Evolutionary conservation across 2,329 filamentous ascomycete genomes (phyloP), one percentile per base, ranked within the genome.

Genomic region (Hypoxylon sp.): DNA sequence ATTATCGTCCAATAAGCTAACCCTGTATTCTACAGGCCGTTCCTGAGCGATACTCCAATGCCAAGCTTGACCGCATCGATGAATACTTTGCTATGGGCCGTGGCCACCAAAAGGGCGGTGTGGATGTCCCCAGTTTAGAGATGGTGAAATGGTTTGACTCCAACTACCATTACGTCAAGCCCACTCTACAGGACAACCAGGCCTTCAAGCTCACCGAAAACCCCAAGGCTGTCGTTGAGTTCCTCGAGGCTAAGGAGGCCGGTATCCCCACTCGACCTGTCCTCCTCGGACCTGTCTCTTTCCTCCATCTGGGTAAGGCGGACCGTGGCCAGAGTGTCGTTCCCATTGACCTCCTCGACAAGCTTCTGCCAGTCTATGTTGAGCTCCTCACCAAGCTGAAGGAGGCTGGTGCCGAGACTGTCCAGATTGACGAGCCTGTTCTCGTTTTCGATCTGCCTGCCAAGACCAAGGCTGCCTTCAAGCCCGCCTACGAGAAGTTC

Each of bases 121-220:
- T 98, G 76, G 96, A 99, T 83, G 96, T 98, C 74, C 93, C 95
- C 76, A 89, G 88, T 79, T 86, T 97, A 84, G 96, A 99, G 89
- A 99, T 99, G 96, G 96, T 99, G 78, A 99, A 99, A 89, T 99
- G 96, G 96, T 99, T 99, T 81, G 96, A 99, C 89, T 97, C 94
- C 74, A 99, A 99, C 92, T 99, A 99, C 91, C 96, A 98, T 89
- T 99, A 99, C 84, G 96, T 98, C 86, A 98, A 98, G 91, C 96
- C 96, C 73, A 98, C 96, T 71, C 90, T 99, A 75, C 94, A 98
- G 85, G 91, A 98, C 86, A 92, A 93, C 88, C 96, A 99, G 89
- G 91, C 88, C 79, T 99, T 99, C 91, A 94, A 91, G 85, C 93
- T 99, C 71, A 84, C 87, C 70, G 84, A 89, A 75, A 91, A 91